Conservation (phyloP, 2,329 filamentous ascomycete species). For the Botrytis paeoniae region DNA sequence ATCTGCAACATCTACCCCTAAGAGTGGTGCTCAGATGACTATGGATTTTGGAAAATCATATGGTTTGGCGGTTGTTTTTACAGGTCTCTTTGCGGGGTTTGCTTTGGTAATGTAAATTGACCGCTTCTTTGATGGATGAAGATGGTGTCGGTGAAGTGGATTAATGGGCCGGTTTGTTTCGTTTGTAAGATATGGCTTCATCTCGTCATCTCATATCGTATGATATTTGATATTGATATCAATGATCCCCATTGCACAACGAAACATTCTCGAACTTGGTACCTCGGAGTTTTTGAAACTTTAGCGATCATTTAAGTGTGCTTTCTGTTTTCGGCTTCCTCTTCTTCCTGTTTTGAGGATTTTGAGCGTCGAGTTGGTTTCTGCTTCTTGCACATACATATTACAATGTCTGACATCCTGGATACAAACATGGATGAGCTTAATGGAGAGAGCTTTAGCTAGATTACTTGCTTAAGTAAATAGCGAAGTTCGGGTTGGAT, state of each 20-base stretch:
- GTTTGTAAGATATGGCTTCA: neutral
- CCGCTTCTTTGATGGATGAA: neutral
- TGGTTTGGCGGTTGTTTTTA: slow-evolving; percentile 52
- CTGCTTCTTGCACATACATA: slow-evolving; percentile 6
- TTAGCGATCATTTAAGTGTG: slow-evolving; percentile 17
- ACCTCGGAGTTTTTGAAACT: slow-evolving; percentile 24
- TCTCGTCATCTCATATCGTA: neutral
- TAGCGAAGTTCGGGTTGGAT: neutral
- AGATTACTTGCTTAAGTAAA: neutral
- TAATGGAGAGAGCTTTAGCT: neutral
- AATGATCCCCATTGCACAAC: slow-evolving; percentile 22
- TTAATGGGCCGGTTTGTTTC: neutral
- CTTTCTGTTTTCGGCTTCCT: neutral
- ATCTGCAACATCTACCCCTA: slow-evolving; percentile 26
- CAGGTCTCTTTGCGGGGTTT: slow-evolving; percentile 57
- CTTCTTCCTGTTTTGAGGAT: neutral
- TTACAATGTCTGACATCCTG: neutral
- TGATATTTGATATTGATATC: neutral
- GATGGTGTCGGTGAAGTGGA: neutral
- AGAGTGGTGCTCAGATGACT: slow-evolving; percentile 40
- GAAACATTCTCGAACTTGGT: slow-evolving; percentile 21
- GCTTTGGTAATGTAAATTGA: slow-evolving; percentile 48
- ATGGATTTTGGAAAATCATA: slow-evolving; percentile 55
- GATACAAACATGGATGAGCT: neutral
- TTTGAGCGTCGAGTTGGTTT: neutral